phyloP scores from a whole-genome alignment of 768 basidiomycete species.

The Podaxis sp. region DNA sequence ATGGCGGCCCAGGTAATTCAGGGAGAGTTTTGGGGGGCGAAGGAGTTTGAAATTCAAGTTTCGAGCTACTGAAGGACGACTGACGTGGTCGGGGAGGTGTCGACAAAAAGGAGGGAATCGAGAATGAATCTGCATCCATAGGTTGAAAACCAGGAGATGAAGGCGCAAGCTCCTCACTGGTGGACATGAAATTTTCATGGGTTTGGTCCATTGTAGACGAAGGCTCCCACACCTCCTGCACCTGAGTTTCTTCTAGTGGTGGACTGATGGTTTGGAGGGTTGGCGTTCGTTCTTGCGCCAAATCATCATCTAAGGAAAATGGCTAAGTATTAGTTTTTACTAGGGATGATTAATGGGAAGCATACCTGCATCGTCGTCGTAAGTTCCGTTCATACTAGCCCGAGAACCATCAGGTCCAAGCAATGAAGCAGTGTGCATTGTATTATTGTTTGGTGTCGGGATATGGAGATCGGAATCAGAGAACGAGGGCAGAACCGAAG shows the following conservation, averaged over 20 bases:
- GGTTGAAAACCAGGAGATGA: background rate
- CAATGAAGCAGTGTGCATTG: conserved; percentile 11
- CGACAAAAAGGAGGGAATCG: conserved; percentile 7
- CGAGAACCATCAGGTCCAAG: background rate
- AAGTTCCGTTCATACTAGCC: background rate
- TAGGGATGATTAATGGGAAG: background rate
- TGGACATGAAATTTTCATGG: background rate
- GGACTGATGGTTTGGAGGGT: conserved; percentile 20
- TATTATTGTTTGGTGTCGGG: conserved; percentile 2
- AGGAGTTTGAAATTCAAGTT: conserved; percentile 56
- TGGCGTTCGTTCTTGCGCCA: conserved; percentile 24
- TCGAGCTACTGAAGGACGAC: conserved; percentile 39
- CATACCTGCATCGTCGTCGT: background rate
- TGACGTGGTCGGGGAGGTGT: conserved; percentile 19
- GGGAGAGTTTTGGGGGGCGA: conserved; percentile 63
- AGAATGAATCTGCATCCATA: background rate
- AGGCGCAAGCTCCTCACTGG: background rate
- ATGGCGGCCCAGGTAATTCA: conserved; percentile 66
- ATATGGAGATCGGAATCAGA: background rate
- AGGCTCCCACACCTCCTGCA: background rate
- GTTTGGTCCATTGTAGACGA: background rate
- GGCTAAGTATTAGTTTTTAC: background rate
- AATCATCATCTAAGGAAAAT: background rate
- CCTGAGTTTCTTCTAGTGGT: conserved; percentile 1
- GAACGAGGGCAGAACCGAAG: conserved; percentile 7